Conservation (phyloP, 108 stramenopile genomes). For the Conticribra guillardii region DNA sequence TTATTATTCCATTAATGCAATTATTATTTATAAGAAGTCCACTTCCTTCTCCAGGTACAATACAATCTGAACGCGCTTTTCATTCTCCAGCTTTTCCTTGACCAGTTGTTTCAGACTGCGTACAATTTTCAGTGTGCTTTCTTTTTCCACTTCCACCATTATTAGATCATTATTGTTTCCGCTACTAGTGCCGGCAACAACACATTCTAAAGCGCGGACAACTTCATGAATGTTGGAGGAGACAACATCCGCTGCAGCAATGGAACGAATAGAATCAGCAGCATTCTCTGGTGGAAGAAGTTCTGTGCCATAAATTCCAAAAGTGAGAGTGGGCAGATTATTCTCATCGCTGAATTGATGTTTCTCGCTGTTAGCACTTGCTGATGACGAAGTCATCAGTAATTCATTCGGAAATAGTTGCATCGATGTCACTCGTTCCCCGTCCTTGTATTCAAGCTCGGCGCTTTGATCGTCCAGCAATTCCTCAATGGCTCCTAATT, state of each 20-base stretch:
- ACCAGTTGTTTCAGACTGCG: slow-evolving; percentile 12
- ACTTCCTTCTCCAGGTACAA: slow-evolving; percentile 18
- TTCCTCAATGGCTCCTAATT: slow-evolving; percentile 21
- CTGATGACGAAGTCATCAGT: no score
- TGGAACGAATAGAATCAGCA: slow-evolving; percentile 34
- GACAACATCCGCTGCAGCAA: slow-evolving; percentile 29
- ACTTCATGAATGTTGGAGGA: slow-evolving; percentile 24
- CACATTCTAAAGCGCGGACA: slow-evolving; percentile 23
- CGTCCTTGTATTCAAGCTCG: slow-evolving; percentile 22
- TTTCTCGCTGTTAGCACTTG: no score
- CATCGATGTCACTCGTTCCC: background rate
- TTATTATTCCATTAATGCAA: no score
- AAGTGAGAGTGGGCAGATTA: slow-evolving; percentile 9
- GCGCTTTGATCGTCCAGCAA: slow-evolving; percentile 23
- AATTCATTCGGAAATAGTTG: background rate
- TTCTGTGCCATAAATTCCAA: slow-evolving; percentile 33
- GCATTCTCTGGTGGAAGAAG: slow-evolving; percentile 25
- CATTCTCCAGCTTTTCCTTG: slow-evolving; percentile 15
- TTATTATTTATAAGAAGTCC: slow-evolving; percentile 21
- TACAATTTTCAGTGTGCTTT: slow-evolving; percentile 21
- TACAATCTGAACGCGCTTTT: slow-evolving; percentile 9
- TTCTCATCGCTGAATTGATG: no score
- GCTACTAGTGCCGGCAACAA: no score
- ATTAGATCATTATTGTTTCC: slow-evolving; percentile 4
- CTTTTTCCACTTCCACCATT: slow-evolving; percentile 26